phyloP scores from a whole-genome alignment of 768 basidiomycete genomes.

The Boletus sp. region DNA sequence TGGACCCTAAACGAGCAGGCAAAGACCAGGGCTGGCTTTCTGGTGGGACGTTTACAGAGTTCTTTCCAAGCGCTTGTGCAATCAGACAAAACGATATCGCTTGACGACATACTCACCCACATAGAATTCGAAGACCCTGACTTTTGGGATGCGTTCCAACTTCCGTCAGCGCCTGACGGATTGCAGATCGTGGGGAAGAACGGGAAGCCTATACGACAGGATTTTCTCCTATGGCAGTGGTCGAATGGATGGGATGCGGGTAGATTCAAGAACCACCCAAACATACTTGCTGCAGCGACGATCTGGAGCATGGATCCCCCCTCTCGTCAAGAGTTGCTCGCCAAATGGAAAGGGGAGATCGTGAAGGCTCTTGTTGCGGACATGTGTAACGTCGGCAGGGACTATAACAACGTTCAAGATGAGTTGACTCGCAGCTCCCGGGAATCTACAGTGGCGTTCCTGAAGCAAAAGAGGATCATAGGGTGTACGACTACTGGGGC shows the following conservation, averaged over 20 bases:
- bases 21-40: conserved; percentile 24
- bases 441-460: conserved; percentile 34
- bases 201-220: conserved; percentile 34
- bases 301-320: conserved; percentile 41
- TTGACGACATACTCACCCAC: conserved; percentile 39
- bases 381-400: conserved; percentile 33
- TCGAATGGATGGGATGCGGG: conserved; percentile 43
- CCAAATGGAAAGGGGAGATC: conserved; percentile 40
- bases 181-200: conserved; percentile 42
- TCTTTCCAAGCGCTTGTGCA: conserved; percentile 32
- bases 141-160: conserved; percentile 44
- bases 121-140: conserved; percentile 52
- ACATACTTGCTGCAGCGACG: conserved; percentile 20
- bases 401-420: conserved; percentile 43
- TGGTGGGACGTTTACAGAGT: conserved; percentile 24
- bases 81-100: conserved; percentile 10
- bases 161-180: conserved; percentile 44
- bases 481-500: conserved; percentile 72
- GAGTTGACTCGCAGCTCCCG: conserved; percentile 37
- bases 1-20: conserved; percentile 43
- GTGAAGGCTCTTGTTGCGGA: conserved; percentile 33
- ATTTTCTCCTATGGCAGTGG: conserved; percentile 54
- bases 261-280: conserved; percentile 29
- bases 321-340: conserved; percentile 27
- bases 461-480: conserved; percentile 55